Evolutionary conservation across 2,329 filamentous ascomycete species (phyloP).

Genomic region (Fusarium sp.): DNA sequence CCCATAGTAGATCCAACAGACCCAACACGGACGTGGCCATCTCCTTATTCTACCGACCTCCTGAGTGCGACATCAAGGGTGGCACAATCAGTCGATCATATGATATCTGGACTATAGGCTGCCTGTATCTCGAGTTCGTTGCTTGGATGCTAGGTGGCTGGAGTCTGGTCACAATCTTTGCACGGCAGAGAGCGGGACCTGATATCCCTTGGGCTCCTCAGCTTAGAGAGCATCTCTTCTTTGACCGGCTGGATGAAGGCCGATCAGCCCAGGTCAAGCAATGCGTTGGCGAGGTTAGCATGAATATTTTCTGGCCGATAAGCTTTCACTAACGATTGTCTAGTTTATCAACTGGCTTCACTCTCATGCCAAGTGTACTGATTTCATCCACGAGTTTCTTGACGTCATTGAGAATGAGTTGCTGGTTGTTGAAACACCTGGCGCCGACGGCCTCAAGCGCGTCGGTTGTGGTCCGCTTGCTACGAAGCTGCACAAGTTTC

Average conservation of each 20-base stretch:
- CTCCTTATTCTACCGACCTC: conserved; percentile 19
- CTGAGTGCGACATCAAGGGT: conserved; percentile 18
- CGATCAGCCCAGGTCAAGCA: neutral
- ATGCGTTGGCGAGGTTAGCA: conserved; percentile 6
- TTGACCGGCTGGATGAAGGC: neutral
- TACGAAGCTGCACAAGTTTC: neutral
- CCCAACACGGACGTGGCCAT: conserved; percentile 5
- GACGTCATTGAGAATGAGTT: conserved; percentile 5
- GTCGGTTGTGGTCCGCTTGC: neutral
- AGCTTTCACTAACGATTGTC: neutral
- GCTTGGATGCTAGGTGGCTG: conserved; percentile 26
- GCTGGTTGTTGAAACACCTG: neutral
- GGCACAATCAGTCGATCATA: conserved; percentile 10
- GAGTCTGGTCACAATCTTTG: neutral
- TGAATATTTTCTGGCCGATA: neutral
- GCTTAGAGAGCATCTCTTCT: conserved; percentile 12
- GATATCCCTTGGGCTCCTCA: neutral
- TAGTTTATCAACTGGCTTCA: conserved; percentile 9
- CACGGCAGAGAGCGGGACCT: neutral
- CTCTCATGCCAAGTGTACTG: neutral
- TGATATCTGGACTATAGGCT: conserved; percentile 36
- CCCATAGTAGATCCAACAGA: conserved; percentile 6
- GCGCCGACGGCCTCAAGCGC: neutral
- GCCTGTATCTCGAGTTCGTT: conserved; percentile 28
- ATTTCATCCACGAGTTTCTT: conserved; percentile 13